These are phyloP conservation scores for Rhodocollybia butyracea DNA, from an alignment of 768 basidiomycete species.

Conservation along the genomic window DNA sequence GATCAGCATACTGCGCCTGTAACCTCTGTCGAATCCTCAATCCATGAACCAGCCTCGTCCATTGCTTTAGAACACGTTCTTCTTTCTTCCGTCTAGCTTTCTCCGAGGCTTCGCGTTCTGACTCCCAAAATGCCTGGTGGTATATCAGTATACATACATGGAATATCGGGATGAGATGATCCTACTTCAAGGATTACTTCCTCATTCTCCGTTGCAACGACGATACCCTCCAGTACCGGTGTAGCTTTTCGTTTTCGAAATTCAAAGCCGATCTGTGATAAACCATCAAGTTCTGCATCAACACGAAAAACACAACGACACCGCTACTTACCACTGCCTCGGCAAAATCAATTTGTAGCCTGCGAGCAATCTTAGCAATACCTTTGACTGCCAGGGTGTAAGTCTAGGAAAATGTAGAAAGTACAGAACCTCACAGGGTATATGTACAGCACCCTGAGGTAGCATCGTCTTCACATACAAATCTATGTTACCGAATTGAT, in stretches of 20 bases:
- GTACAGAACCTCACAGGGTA: constrained; percentile 71
- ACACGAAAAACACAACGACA: not conserved
- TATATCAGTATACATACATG: constrained; percentile 1
- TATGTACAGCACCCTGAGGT: constrained; percentile 79
- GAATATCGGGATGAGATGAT: constrained; percentile 9
- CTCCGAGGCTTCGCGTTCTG: constrained; percentile 73
- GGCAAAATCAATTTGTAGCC: constrained; percentile 85
- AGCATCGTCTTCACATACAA: constrained; percentile 95
- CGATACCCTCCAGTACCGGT: constrained; percentile 83
- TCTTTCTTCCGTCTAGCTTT: constrained; percentile 72
- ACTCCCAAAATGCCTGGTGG: constrained; percentile 78
- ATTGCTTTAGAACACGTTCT: constrained; percentile 81
- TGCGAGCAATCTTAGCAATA: constrained; percentile 82
- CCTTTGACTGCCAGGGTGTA: constrained; percentile 60
- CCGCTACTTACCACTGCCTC: constrained; percentile 84
- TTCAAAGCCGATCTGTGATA: constrained; percentile 84
- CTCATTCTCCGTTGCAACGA: constrained; percentile 82
- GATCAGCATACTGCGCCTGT: constrained; percentile 67
- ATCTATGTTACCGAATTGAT: constrained; percentile 96
- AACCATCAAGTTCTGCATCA: not conserved
- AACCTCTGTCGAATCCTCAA: constrained; percentile 82
- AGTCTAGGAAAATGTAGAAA: constrained; percentile 2
- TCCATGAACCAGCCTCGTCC: constrained; percentile 86
- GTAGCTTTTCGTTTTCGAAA: constrained; percentile 90
- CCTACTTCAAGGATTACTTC: constrained; percentile 69